Evolutionary conservation across 345 rosid species (phyloP).

Genomic region (Theobroma cacao): DNA sequence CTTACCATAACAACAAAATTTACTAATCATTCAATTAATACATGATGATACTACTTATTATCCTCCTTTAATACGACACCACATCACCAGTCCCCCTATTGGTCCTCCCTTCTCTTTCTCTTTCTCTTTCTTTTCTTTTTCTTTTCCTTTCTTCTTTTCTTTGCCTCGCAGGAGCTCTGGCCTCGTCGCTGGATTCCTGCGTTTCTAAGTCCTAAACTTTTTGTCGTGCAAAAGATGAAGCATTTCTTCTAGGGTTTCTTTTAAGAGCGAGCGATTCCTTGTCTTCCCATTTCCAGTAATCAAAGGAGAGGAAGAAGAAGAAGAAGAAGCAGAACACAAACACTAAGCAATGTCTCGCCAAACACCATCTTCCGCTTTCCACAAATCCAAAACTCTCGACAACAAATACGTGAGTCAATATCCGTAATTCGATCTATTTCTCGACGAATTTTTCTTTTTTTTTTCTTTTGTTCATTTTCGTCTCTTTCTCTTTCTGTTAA

Average conservation of each 20-base stretch:
- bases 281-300: neutral
- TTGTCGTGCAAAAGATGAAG: slow-evolving; percentile 1
- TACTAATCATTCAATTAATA: too few species aligned
- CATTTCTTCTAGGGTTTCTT: slow-evolving; percentile 4
- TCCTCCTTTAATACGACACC: neutral
- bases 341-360: slow-evolving; percentile 18
- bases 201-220: slow-evolving; percentile 8
- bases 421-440: neutral
- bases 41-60: too few species aligned
- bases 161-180: slow-evolving; percentile 6
- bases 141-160: neutral
- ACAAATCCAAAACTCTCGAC: slow-evolving; percentile 84
- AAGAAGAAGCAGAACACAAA: neutral
- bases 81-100: neutral
- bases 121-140: neutral
- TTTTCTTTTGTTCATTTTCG: neutral
- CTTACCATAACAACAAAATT: too few species aligned
- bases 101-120: neutral
- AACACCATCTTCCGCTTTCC: slow-evolving; percentile 60
- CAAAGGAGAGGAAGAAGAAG: too few species aligned
- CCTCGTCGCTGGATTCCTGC: slow-evolving; percentile 10
- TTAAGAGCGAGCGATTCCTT: neutral
- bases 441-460: neutral
- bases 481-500: neutral
- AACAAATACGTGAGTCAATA: slow-evolving; percentile 70